Percentiles rank a stretch among this genome's conserved stretches.
These are phyloP conservation scores for Entomortierella chlamydospora DNA, from an alignment of 192 early-diverging fungal species.

Conservation along the genomic window DNA sequence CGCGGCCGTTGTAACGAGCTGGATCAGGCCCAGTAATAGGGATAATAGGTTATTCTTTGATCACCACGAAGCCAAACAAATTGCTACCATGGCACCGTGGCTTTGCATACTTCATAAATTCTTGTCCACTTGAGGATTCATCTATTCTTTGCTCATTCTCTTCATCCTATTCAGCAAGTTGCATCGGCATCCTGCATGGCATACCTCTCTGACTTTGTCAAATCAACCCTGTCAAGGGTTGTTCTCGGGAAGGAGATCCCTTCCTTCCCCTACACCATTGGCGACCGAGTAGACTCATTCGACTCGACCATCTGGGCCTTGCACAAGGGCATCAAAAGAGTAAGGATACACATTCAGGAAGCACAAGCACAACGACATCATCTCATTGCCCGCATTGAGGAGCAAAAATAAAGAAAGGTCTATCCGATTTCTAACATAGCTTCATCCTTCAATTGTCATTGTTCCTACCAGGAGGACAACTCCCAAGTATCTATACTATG, in stretches of 20 bases:
- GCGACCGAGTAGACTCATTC: conserved; percentile 70
- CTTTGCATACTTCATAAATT: neutral
- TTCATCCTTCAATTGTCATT: neutral
- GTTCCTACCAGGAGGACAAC: conserved; percentile 65
- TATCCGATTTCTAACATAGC: neutral
- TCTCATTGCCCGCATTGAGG: neutral
- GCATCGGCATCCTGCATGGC: conserved; percentile 18
- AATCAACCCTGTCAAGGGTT: conserved; percentile 56
- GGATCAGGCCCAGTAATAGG: too few species aligned
- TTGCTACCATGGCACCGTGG: neutral
- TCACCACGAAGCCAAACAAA: too few species aligned
- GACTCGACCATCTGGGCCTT: conserved; percentile 74
- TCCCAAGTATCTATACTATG: conserved; percentile 83
- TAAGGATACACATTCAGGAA: conserved; percentile 30
- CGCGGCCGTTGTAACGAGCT: neutral
- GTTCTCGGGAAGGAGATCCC: conserved; percentile 72
- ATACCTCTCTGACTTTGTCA: conserved; percentile 54
- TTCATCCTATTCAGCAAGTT: neutral
- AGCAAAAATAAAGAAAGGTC: neutral
- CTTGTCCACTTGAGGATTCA: too few species aligned
- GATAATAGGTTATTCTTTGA: neutral
- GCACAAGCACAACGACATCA: too few species aligned
- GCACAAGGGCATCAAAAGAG: conserved; percentile 74
- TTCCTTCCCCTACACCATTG: conserved; percentile 74
- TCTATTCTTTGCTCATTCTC: neutral